A percentile compares a stretch with the other conserved stretches of the same genome.
phyloP scores from a whole-genome alignment of 1,284 basidiomycete species.

The Rhodotorula glutinis region DNA sequence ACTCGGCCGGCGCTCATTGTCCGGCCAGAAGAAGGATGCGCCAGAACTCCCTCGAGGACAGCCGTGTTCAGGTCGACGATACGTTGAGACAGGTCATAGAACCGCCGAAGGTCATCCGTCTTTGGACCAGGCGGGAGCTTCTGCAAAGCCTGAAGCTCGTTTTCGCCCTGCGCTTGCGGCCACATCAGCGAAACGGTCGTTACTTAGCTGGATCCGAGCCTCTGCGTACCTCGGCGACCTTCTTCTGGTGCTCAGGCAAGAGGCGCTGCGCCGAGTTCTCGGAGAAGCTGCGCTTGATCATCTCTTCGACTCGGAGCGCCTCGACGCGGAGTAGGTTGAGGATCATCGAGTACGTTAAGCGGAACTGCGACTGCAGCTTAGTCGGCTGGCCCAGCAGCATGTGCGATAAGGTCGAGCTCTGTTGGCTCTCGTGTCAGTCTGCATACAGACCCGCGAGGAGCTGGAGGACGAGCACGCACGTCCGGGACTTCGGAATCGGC shows the following conservation, averaged over 20 bases:
- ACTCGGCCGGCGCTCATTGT: conserved; percentile 71
- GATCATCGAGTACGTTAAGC: conserved; percentile 99
- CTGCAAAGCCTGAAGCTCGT: conserved; percentile 62
- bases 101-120: conserved; percentile 63
- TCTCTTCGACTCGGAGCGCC: conserved; percentile 93
- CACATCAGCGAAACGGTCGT: too few species aligned
- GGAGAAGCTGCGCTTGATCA: conserved; percentile 99
- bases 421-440: neutral
- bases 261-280: conserved; percentile 93
- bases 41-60: conserved; percentile 64
- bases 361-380: conserved; percentile 93
- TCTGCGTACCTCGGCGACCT: conserved; percentile 67
- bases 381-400: conserved; percentile 94
- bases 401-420: conserved; percentile 69
- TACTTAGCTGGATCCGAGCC: neutral
- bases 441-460: too few species aligned
- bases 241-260: conserved; percentile 87
- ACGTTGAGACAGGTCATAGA: conserved; percentile 71
- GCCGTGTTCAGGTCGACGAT: conserved; percentile 65
- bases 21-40: conserved; percentile 66
- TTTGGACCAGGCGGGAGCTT: conserved; percentile 58
- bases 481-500: conserved; percentile 78
- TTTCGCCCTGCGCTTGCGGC: conserved; percentile 64
- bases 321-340: conserved; percentile 94
- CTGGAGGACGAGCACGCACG: conserved; percentile 52